Percentiles rank a stretch among this genome's conserved stretches.
These are phyloP conservation scores for Aristolochia contorta DNA, from an alignment of 164 flowering plant species.

Conservation along the genomic window DNA sequence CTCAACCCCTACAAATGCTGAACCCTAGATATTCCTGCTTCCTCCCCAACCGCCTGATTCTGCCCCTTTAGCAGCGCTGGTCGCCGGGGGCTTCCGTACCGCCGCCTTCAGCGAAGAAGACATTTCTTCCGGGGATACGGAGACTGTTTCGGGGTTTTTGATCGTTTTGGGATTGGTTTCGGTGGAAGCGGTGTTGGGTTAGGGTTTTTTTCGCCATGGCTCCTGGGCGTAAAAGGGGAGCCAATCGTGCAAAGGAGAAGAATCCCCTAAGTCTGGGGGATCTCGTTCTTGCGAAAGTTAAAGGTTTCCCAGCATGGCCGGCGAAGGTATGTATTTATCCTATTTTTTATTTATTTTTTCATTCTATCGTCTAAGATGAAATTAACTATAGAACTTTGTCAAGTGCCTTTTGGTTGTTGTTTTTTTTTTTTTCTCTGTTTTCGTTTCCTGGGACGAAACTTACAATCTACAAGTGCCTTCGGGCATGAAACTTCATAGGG, in stretches of 20 bases:
- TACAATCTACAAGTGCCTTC: too few species aligned
- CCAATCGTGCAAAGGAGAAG: conserved; percentile 35
- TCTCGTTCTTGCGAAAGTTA: conserved; percentile 98
- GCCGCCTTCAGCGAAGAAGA: not conserved
- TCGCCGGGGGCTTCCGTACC: not conserved
- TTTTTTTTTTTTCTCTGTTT: not conserved
- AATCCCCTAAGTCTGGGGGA: conserved; percentile 68
- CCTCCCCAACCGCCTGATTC: not conserved
- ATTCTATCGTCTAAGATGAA: not conserved
- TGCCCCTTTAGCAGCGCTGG: not conserved
- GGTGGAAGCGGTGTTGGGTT: conserved; percentile 10
- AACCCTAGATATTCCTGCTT: not conserved
- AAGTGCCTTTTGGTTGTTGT: too few species aligned
- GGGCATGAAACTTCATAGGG: too few species aligned
- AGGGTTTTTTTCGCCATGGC: conserved; percentile 50
- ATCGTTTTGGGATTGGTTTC: conserved; percentile 4
- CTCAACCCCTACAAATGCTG: not conserved
- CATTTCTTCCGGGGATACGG: not conserved
- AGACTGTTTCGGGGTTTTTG: not conserved
- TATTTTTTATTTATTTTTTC: not conserved
- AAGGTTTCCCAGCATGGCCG: conserved; percentile 94
- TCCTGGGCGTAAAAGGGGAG: conserved; percentile 70
- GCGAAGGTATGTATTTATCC: conserved; percentile 58
- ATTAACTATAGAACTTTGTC: too few species aligned
- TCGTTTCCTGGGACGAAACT: too few species aligned